phyloP scores from a whole-genome alignment of 768 basidiomycete species.

The Gelatoporia subvermispora region DNA sequence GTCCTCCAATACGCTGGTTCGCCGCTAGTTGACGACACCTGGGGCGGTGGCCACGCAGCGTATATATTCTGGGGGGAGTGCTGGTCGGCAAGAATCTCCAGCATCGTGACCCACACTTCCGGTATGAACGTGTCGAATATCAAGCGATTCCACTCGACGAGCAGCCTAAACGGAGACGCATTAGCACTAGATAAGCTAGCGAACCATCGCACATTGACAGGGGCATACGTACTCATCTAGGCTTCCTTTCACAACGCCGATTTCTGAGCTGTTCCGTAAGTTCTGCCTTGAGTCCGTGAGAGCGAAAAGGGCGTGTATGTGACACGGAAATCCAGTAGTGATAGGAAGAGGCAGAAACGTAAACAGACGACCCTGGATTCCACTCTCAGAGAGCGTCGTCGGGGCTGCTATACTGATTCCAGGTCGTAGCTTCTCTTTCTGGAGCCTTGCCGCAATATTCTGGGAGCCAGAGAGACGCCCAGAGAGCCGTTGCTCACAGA shows the following conservation, averaged over 20 bases:
- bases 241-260: slow-evolving; percentile 30
- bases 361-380: slow-evolving; percentile 38
- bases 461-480: slow-evolving; percentile 16
- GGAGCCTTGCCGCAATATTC: slow-evolving; percentile 21
- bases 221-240: slow-evolving; percentile 33
- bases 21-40: slow-evolving; percentile 26
- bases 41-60: slow-evolving; percentile 35
- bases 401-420: slow-evolving; percentile 36
- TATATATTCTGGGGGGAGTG: slow-evolving; percentile 26
- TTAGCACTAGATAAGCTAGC: neutral
- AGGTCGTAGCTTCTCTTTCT: slow-evolving; percentile 38
- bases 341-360: slow-evolving; percentile 46
- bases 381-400: slow-evolving; percentile 12
- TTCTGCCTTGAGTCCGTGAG: slow-evolving; percentile 41
- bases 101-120: slow-evolving; percentile 33
- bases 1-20: slow-evolving; percentile 36
- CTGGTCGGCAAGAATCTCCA: slow-evolving; percentile 26
- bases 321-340: slow-evolving; percentile 38
- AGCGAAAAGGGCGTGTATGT: slow-evolving; percentile 44
- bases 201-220: neutral
- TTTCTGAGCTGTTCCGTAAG: slow-evolving; percentile 37
- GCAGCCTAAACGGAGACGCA: slow-evolving; percentile 29
- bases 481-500: slow-evolving; percentile 24
- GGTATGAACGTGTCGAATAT: slow-evolving; percentile 45
- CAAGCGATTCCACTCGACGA: slow-evolving; percentile 44